Percentiles rank a stretch among this genome's conserved stretches.
phyloP scores from a whole-genome alignment of 179 eudicot genomes.

The Drosera spatulata region DNA sequence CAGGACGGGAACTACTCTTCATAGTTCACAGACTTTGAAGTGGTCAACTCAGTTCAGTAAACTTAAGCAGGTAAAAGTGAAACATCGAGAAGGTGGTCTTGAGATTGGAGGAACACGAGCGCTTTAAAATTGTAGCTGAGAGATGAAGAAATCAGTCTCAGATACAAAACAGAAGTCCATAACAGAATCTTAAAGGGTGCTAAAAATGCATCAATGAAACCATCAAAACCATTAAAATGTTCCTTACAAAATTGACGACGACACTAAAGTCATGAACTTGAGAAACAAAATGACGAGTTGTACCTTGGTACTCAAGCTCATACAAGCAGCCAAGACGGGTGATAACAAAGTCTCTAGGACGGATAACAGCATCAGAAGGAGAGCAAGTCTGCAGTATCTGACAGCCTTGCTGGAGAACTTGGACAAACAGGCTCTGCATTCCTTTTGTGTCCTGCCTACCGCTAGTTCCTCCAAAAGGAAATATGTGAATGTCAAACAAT shows the following conservation, averaged over 20 bases:
- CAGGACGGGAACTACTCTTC: no score
- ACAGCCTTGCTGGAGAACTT: conserved; percentile 91
- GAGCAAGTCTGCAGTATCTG: conserved; percentile 77
- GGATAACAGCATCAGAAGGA: conserved; percentile 51
- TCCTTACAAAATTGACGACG: not conserved
- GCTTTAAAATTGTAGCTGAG: no score
- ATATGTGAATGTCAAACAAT: conserved; percentile 78
- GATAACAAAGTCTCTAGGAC: conserved; percentile 86
- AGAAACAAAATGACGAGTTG: not conserved
- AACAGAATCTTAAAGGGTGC: no score
- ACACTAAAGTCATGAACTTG: not conserved
- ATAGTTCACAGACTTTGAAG: no score
- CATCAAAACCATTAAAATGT: not conserved
- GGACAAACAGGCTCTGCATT: conserved; percentile 87
- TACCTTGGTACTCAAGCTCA: conserved; percentile 98
- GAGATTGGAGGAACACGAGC: no score
- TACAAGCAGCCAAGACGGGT: conserved; percentile 85
- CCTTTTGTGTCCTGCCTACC: conserved; percentile 99
- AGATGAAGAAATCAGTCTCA: no score
- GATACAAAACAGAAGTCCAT: no score
- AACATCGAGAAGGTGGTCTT: no score
- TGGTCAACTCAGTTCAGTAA: no score
- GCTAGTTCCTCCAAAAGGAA: conserved; percentile 96
- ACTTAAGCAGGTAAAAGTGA: no score
- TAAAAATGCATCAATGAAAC: not conserved